Evolutionary conservation across 768 basidiomycete species (phyloP), one percentile per base, ranked within the genome.

Genomic region (Cystofilobasidium macerans): DNA sequence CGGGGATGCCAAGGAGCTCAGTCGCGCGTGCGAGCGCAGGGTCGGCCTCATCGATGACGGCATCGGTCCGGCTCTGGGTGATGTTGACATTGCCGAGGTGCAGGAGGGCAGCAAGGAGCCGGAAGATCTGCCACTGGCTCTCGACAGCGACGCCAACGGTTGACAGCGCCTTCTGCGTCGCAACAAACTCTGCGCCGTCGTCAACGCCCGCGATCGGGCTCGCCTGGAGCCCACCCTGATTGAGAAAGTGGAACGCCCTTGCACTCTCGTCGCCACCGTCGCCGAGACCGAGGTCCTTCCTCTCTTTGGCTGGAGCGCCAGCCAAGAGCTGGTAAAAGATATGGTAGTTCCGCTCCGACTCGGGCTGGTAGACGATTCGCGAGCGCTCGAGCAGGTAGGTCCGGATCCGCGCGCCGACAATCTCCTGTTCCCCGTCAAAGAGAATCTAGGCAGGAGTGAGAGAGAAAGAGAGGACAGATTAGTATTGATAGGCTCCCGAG

Each of bases 251-350:
- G 77, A 98, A 99, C 75, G 90, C n/a, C n/a, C n/a, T n/a, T n/a
- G n/a, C n/a, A n/a, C n/a, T n/a, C n/a, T n/a, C 88, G 63, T 83
- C 83, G 65, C 89, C 80, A 73, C 93, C 88, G 24, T 81, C 80
- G 71, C 93, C 89, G 42, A 99, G 81, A 7, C 91, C 93, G 53
- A 97, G 83, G 72, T 93, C 90, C 77, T 94, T 94, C 47, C 90
- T 85, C 73, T 99, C 95, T 76, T 94, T 94, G 28, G 88, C 79
- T 2, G 95, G 93, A 13, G 90, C 91, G 57, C 95, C 95, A 0
- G 93, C 88, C 71, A 94, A 91, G n/a, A 99, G 80, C 75, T 99
- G 95, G 78, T 99, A 98, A 81, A 99, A 99, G 72, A 99, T 97
- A 77, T 99, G 95, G 78, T 98, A 99, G 78, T 99, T 99, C 67